These are phyloP conservation scores for Rosa lucieae DNA, from an alignment of 306 rosid genomes.

Conservation along the genomic window DNA sequence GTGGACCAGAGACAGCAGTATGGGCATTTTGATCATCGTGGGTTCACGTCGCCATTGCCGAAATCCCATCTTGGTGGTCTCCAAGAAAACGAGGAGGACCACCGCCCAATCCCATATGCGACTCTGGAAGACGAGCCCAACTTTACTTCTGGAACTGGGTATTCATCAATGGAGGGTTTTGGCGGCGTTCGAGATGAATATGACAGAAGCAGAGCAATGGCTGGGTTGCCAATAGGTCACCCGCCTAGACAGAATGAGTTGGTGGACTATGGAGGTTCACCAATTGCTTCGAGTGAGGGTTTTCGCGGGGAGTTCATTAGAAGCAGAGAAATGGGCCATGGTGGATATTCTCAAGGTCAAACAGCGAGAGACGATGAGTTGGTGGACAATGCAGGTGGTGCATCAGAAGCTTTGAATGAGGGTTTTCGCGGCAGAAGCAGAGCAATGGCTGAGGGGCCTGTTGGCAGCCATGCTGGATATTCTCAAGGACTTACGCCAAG, in stretches of 20 bases:
- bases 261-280: not conserved
- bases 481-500: not conserved
- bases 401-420: not conserved
- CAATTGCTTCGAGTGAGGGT: not conserved
- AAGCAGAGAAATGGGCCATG: slow-evolving; percentile 3
- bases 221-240: not conserved
- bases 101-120: not conserved
- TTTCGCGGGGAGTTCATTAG: not conserved
- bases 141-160: not conserved
- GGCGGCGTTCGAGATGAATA: not conserved
- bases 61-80: not conserved
- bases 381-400: not conserved
- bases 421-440: not conserved
- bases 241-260: not conserved
- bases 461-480: not conserved
- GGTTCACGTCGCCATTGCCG: not conserved
- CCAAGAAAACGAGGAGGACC: not conserved
- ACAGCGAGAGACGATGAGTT: not conserved
- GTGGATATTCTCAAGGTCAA: not conserved
- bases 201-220: not conserved
- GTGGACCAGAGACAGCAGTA: not conserved
- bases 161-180: not conserved
- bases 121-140: not conserved
- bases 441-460: not conserved
- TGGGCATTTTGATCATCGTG: not conserved